Base-by-base conservation (phyloP, 2,329 filamentous ascomycete genomes). In the Cordyceps militaris region DNA sequence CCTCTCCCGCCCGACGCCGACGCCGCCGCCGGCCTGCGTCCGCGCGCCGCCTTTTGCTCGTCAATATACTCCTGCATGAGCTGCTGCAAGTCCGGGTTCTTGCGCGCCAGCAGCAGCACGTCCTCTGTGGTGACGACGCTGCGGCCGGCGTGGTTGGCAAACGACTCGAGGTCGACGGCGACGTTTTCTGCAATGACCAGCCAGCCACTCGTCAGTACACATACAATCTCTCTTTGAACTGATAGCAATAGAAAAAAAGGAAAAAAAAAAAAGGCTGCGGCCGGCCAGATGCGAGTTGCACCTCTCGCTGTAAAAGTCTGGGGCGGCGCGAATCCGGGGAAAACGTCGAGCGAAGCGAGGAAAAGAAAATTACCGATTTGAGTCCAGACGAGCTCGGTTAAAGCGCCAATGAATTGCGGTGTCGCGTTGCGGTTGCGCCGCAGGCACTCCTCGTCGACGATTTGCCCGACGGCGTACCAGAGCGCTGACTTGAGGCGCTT, bases 361-460 rank as follows among this genome's bases (percentile, higher is more conserved):
- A 24, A 6, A 49, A 24, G 30, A 44, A 28, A 30, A 57, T 2
- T 57, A 93, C 91, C 88, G 53, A 96, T 88, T 64, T 96, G 91
- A 1, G 85, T 82, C 85, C 89, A 96, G 8, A 93, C 87, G 71
- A 96, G 82, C 71, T 96, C 91, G 1, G 89, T 94, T 67, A 95
- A 71, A 0, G 88, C 87, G 9, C 87, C 91, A 64, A 95, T 95
- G 71, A 95, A 96, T 67, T 96, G 91, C 1, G 90, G 90, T 26
- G 93, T 96, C 7, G 92, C 90, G 71, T 96, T 97, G 62, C 90
- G 81, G 67, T 89, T 73, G 56, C 71, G 69, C 16, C 65, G 64
- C 30, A 75, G 61, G 11, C 85, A 87, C 69, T 96, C 88, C 63
- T 93, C 86, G 70, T 97, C 93, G 62, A 96, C 89, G 60, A 95